Evolutionary conservation across 352 stramenopile species (phyloP).

Genomic region (Phytophthora pinifolia): DNA sequence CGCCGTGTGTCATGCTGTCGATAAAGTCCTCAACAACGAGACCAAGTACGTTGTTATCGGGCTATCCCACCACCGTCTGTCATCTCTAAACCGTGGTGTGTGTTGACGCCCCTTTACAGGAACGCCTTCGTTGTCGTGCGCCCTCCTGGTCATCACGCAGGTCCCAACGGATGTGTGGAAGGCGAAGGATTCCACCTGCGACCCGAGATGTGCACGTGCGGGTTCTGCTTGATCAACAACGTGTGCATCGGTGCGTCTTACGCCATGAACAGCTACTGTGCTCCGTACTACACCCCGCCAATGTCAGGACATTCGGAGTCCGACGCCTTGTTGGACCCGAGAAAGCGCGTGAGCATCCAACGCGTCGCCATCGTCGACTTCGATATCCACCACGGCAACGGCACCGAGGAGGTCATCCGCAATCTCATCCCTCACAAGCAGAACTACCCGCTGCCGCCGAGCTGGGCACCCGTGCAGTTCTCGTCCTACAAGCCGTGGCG

Average conservation of each 20-base stretch:
- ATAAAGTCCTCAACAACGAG: conserved; percentile 59
- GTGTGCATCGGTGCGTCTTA: conserved; percentile 67
- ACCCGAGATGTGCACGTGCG: conserved; percentile 62
- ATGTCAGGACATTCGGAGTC: background rate
- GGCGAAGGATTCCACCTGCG: conserved; percentile 49
- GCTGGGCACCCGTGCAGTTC: conserved; percentile 60
- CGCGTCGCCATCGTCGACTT: conserved; percentile 68
- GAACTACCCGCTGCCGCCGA: conserved; percentile 61
- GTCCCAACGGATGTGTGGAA: conserved; percentile 61
- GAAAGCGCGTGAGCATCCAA: conserved; percentile 29
- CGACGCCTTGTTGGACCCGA: conserved; percentile 5
- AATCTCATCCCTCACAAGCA: conserved; percentile 65
- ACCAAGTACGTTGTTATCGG: conserved; percentile 39
- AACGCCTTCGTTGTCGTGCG: conserved; percentile 67
- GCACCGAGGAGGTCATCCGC: conserved; percentile 64
- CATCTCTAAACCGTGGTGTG: conserved; percentile 2
- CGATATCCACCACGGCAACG: conserved; percentile 71
- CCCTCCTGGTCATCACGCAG: conserved; percentile 60
- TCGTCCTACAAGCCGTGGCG: conserved; percentile 70
- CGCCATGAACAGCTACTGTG: conserved; percentile 49
- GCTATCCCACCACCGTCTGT: background rate
- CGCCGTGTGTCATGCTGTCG: conserved; percentile 61
- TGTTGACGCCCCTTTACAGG: conserved; percentile 14
- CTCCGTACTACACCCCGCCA: conserved; percentile 37
- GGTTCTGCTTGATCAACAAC: conserved; percentile 72